phyloP scores from a whole-genome alignment of 1,139 yeast genomes.

The Candida sp. region DNA sequence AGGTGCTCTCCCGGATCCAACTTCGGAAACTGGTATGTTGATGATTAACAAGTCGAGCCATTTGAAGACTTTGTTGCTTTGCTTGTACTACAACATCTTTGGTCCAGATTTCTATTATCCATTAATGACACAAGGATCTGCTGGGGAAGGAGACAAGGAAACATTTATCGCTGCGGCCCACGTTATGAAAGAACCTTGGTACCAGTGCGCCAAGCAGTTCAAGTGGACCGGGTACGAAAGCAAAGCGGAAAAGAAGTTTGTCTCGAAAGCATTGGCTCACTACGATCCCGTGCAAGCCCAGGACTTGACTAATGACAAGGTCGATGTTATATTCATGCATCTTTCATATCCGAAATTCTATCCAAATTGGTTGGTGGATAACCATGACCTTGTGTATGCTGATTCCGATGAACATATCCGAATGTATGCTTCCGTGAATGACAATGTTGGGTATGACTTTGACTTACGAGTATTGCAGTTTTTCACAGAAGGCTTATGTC shows the following conservation, averaged over 20 bases:
- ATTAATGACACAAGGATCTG: constrained; percentile 66
- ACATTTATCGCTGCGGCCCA: constrained; percentile 69
- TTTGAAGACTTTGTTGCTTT: constrained; percentile 50
- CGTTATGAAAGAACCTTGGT: constrained; percentile 51
- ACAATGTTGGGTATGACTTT: constrained; percentile 54
- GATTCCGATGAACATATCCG: constrained; percentile 44
- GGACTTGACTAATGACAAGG: constrained; percentile 12
- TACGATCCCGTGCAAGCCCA: constrained; percentile 51
- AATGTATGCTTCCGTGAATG: constrained; percentile 46
- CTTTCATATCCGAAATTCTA: constrained; percentile 68
- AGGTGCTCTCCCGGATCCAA: constrained; percentile 64
- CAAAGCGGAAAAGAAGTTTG: constrained; percentile 38
- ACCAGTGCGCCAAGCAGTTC: constrained; percentile 55
- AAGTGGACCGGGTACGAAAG: constrained; percentile 56
- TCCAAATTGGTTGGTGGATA: constrained; percentile 52
- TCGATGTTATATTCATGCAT: constrained; percentile 54
- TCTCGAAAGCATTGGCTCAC: constrained; percentile 64
- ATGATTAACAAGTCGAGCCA: constrained; percentile 58
- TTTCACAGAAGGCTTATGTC: constrained; percentile 44
- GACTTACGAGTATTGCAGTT: constrained; percentile 46
- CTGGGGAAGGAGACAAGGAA: constrained; percentile 78
- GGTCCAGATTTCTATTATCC: constrained; percentile 61
- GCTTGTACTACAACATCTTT: constrained; percentile 61
- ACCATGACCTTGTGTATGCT: constrained; percentile 46
- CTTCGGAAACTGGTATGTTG: constrained; percentile 68